phyloP scores from a whole-genome alignment of 169 alveolate genomes.

The Pseudocohnilembus persalinus region DNA sequence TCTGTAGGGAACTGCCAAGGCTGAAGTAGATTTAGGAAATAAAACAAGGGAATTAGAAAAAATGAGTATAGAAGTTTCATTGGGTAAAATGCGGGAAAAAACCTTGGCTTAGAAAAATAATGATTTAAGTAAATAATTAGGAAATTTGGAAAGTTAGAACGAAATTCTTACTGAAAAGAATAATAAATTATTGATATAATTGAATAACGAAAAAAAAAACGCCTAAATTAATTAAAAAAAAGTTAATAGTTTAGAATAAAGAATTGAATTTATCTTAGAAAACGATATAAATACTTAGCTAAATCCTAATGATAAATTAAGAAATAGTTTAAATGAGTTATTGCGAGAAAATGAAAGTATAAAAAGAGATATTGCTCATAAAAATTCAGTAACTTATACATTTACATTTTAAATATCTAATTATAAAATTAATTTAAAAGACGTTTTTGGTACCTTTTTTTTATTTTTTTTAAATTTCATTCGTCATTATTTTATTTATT shows the following conservation, averaged over 20 bases:
- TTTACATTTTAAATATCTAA: no score
- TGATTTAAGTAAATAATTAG: constrained; percentile 24
- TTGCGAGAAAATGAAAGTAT: constrained; percentile 40
- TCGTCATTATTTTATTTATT: neutral
- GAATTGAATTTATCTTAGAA: constrained; percentile 45
- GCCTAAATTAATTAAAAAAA: constrained; percentile 16
- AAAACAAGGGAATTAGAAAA: constrained; percentile 42
- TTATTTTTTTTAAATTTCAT: no score
- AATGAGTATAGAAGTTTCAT: constrained; percentile 24
- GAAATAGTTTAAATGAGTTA: constrained; percentile 37
- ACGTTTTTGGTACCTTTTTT: no score
- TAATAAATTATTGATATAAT: constrained; percentile 19
- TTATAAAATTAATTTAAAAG: no score
- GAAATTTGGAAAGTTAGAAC: constrained; percentile 11
- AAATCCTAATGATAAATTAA: constrained; percentile 47
- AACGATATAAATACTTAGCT: constrained; percentile 37
- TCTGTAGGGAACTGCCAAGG: constrained; percentile 11
- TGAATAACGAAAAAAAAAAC: constrained; percentile 34
- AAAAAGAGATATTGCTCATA: constrained; percentile 39
- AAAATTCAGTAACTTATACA: constrained; percentile 13
- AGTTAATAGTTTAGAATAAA: constrained; percentile 30
- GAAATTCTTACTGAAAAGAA: constrained; percentile 35
- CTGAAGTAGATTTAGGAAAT: constrained; percentile 31
- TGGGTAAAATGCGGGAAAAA: constrained; percentile 6
- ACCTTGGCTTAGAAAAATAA: constrained; percentile 29